These are phyloP conservation scores for Saccharomycopsis fibuligera DNA, from an alignment of 805 yeast species.

Conservation along the genomic window DNA sequence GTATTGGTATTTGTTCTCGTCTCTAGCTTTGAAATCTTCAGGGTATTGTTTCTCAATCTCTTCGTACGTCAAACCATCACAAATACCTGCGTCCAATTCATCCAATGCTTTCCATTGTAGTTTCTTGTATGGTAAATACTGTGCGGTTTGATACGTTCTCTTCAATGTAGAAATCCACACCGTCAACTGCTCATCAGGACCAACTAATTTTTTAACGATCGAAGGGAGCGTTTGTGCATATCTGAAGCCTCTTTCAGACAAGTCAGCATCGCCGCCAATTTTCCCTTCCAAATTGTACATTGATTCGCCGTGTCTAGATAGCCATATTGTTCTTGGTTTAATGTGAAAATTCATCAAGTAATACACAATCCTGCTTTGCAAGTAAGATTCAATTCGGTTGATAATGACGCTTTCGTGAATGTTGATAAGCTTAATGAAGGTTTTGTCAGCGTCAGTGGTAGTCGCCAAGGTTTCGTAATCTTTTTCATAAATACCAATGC, in stretches of 20 bases:
- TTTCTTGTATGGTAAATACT: slow-evolving; percentile 71
- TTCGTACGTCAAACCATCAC: slow-evolving; percentile 88
- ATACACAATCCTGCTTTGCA: slow-evolving; percentile 89
- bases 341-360: slow-evolving; percentile 94
- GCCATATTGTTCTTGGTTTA: slow-evolving; percentile 87
- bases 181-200: slow-evolving; percentile 46
- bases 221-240: slow-evolving; percentile 67
- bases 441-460: slow-evolving; percentile 51
- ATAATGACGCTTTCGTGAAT: slow-evolving; percentile 84
- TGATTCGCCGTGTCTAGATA: slow-evolving; percentile 94
- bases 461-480: slow-evolving; percentile 72
- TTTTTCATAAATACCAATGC: slow-evolving; percentile 69
- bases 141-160: slow-evolving; percentile 74
- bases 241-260: slow-evolving; percentile 72
- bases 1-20: slow-evolving; percentile 91
- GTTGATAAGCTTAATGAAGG: slow-evolving; percentile 83
- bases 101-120: slow-evolving; percentile 96
- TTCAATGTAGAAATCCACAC: slow-evolving; percentile 90
- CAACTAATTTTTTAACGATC: slow-evolving; percentile 43
- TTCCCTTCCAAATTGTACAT: slow-evolving; percentile 88
- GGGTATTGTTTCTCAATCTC: slow-evolving; percentile 75
- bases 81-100: slow-evolving; percentile 89
- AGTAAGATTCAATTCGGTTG: slow-evolving; percentile 79
- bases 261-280: slow-evolving; percentile 86
- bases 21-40: slow-evolving; percentile 92